Evolutionary conservation across 1,284 basidiomycete genomes (phyloP), one percentile per base, ranked within the genome.

Genomic region (Golubevia pallescens): DNA sequence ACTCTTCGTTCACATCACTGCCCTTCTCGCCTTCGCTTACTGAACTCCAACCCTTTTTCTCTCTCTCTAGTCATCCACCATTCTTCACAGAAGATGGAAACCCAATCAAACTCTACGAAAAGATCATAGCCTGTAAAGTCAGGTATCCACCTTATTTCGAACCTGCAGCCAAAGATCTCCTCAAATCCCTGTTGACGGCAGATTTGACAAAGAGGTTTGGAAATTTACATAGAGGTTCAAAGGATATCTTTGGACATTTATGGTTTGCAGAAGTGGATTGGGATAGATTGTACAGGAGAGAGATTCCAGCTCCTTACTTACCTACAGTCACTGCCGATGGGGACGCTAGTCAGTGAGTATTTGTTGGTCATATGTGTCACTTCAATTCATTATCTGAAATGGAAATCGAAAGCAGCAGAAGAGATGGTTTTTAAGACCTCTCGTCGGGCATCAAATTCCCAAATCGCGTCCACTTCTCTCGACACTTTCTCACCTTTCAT

Each of bases 221-320:
- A 4, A 99, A 99, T 87, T 86, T 98, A 88, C 89, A 90, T 57
- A 90, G 93, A 70, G 96, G 95, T n/a, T 93, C 93, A 14, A 92
- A 92, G 32, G 96, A 98, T 86, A 95, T 99, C 68, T 97, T 98
- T 80, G 91, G 91, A 7, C 96, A 98, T 84, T 89, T 91, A n/a
- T 98, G 96, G 96, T 98, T 97, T 82, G 89, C 90, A 57, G 97
- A 99, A 86, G 96, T 99, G 20, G 93, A 96, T 75, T 99, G 96
- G 96, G 90, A 90, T 67, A 91, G 92, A 86, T 87, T 99, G 63
- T 90, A 90, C 78, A 89, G 90, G 60, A 88, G 94, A 69, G 94
- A 97, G 82, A 97, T 99, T 65, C 93, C 93, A 1, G 95, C 96
- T n/a, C 96, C 96, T 3, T 99, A 97, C 86, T 87, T 97, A 57